Conservation (phyloP, 2,329 filamentous ascomycete genomes). For the Didymella arachidicola region DNA sequence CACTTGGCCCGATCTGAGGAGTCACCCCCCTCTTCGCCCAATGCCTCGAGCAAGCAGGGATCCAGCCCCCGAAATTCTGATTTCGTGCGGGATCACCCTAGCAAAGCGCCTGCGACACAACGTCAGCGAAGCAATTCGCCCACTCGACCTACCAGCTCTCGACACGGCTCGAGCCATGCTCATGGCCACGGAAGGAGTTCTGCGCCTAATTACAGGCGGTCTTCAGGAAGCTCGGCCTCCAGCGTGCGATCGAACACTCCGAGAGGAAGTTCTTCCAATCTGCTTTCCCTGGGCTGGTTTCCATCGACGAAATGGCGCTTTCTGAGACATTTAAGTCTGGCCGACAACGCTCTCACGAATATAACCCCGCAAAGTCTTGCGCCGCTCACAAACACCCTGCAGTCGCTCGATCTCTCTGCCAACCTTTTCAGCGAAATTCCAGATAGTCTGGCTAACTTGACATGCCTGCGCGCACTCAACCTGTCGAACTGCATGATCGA, state of each 20-base stretch:
- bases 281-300: slow-evolving; percentile 74
- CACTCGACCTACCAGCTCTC: slow-evolving; percentile 75
- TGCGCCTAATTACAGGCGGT: slow-evolving; percentile 77
- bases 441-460: slow-evolving; percentile 84
- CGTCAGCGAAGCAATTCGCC: slow-evolving; percentile 82
- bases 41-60: slow-evolving; percentile 53
- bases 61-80: slow-evolving; percentile 57
- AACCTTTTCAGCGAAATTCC: slow-evolving; percentile 96
- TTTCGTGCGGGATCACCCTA: slow-evolving; percentile 66
- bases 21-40: slow-evolving; percentile 61
- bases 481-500: slow-evolving; percentile 98
- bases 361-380: slow-evolving; percentile 77
- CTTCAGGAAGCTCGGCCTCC: slow-evolving; percentile 93
- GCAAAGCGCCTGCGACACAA: slow-evolving; percentile 42
- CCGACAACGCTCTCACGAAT: slow-evolving; percentile 87
- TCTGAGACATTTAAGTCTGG: slow-evolving; percentile 86
- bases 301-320: slow-evolving; percentile 94
- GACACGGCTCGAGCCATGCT: slow-evolving; percentile 70
- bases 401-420: slow-evolving; percentile 89
- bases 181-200: slow-evolving; percentile 70
- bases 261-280: slow-evolving; percentile 77
- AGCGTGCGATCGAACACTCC: slow-evolving; percentile 64
- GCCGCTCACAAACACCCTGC: slow-evolving; percentile 85
- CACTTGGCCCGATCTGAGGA: slow-evolving; percentile 74
- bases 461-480: slow-evolving; percentile 89